Conservation (phyloP, 768 basidiomycete genomes). For the Astraeus odoratus region DNA sequence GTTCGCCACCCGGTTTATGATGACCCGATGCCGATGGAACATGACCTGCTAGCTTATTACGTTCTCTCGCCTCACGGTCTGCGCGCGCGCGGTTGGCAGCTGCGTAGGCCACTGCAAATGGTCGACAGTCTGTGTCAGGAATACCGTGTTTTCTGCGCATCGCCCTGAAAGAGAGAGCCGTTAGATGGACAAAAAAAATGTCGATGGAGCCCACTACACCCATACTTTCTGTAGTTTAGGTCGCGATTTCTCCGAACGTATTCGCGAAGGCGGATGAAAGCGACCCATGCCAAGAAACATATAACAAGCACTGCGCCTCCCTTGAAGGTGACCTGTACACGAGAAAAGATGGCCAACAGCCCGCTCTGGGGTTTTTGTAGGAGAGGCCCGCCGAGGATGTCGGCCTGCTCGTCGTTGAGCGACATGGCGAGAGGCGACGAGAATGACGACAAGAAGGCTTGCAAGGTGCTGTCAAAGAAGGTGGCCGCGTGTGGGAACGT, state of each 20-base stretch:
- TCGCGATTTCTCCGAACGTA: slow-evolving; percentile 54
- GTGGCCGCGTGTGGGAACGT: not conserved
- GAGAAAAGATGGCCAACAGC: slow-evolving; percentile 27
- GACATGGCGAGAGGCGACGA: slow-evolving; percentile 36
- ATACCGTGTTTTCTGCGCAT: slow-evolving; percentile 77
- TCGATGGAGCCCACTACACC: slow-evolving; percentile 18
- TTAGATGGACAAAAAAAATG: slow-evolving; percentile 9
- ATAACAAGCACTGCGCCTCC: slow-evolving; percentile 30
- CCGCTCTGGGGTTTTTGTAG: slow-evolving; percentile 29
- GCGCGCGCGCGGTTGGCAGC: slow-evolving; percentile 53
- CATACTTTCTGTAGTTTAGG: slow-evolving; percentile 56
- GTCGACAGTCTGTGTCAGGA: slow-evolving; percentile 73
- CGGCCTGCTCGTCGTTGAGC: slow-evolving; percentile 51
- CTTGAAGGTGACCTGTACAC: slow-evolving; percentile 31
- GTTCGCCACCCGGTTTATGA: slow-evolving; percentile 18
- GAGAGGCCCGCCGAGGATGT: slow-evolving; percentile 61
- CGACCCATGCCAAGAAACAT: slow-evolving; percentile 29
- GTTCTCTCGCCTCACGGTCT: slow-evolving; percentile 41
- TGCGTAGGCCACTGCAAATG: slow-evolving; percentile 85
- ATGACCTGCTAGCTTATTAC: slow-evolving; percentile 26
- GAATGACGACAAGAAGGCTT: slow-evolving; percentile 1
- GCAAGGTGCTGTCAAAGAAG: not conserved
- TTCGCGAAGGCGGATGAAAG: slow-evolving; percentile 34
- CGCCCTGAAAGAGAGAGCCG: slow-evolving; percentile 35
- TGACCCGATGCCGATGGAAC: slow-evolving; percentile 13